phyloP scores from a whole-genome alignment of 2,329 filamentous ascomycete genomes.

The Alternaria panax region DNA sequence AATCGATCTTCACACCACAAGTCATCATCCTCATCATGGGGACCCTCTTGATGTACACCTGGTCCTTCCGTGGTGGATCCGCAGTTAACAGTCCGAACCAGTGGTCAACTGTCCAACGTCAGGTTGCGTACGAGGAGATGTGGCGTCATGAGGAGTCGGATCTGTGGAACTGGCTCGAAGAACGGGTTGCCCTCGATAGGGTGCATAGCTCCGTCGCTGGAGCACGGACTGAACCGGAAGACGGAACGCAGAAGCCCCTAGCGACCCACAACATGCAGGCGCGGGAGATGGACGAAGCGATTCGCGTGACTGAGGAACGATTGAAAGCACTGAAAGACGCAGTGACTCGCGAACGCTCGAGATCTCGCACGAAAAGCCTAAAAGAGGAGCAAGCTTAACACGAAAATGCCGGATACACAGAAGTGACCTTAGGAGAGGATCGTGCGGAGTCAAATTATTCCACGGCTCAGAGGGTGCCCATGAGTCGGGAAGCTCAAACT shows the following conservation, averaged over 20 bases:
- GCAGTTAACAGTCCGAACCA: constrained; percentile 40
- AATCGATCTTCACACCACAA: constrained; percentile 76
- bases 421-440: not conserved
- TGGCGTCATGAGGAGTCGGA: constrained; percentile 89
- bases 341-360: constrained; percentile 52
- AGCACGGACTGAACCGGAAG: constrained; percentile 37
- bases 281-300: constrained; percentile 78
- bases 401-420: not conserved
- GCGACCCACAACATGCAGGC: constrained; percentile 67
- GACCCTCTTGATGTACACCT: constrained; percentile 54
- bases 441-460: not conserved
- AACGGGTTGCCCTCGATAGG: constrained; percentile 77
- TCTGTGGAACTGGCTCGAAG: constrained; percentile 92
- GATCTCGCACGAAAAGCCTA: constrained; percentile 27
- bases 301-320: constrained; percentile 85
- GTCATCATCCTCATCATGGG: constrained; percentile 78
- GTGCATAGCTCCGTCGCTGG: constrained; percentile 36
- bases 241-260: constrained; percentile 61
- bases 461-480: not conserved
- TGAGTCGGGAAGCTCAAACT: not conserved
- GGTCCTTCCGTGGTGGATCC: constrained; percentile 47
- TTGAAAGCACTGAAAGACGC: constrained; percentile 78
- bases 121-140: constrained; percentile 89
- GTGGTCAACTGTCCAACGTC: constrained; percentile 65
- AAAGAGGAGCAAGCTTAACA: constrained; percentile 27